A percentile compares a stretch with the other conserved stretches of the same genome.
Evolutionary conservation across 1,284 basidiomycete species (phyloP).

Genomic region (Cutaneotrichosporon daszewskae): DNA sequence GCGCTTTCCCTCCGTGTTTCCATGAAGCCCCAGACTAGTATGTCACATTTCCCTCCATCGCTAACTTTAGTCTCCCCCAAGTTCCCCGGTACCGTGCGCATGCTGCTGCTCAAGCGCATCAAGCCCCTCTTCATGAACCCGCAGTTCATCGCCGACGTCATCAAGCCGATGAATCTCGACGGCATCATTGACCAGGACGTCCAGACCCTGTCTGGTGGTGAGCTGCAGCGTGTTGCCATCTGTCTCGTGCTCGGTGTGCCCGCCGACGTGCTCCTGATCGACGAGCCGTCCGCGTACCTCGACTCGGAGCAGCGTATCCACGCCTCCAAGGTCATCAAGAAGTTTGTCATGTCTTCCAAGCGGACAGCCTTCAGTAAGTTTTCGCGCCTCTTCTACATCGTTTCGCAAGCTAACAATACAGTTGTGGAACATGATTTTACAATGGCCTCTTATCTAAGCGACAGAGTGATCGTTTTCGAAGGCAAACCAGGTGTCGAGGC

Average conservation of each 20-base stretch:
- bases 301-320: conserved; percentile 98
- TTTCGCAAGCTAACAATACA: not conserved
- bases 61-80: conserved; percentile 69
- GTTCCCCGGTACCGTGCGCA: conserved; percentile 87
- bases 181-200: conserved; percentile 93
- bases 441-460: conserved; percentile 85
- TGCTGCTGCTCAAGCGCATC: conserved; percentile 88
- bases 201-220: conserved; percentile 91
- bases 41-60: conserved; percentile 11
- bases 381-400: not conserved
- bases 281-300: conserved; percentile 61
- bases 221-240: conserved; percentile 91
- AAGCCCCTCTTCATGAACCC: conserved; percentile 92
- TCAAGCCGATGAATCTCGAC: conserved; percentile 90
- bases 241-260: conserved; percentile 75
- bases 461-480: conserved; percentile 93
- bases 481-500: conserved; percentile 75
- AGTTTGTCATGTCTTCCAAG: conserved; percentile 88
- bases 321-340: conserved; percentile 93
- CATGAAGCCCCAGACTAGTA: conserved; percentile 74
- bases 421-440: conserved; percentile 25
- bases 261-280: conserved; percentile 68
- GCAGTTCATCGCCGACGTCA: conserved; percentile 92
- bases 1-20: conserved; percentile 71
- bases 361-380: conserved; percentile 96